These are phyloP conservation scores for Isochrysis galbana DNA, from an alignment of 78 protist species.

Conservation along the genomic window DNA sequence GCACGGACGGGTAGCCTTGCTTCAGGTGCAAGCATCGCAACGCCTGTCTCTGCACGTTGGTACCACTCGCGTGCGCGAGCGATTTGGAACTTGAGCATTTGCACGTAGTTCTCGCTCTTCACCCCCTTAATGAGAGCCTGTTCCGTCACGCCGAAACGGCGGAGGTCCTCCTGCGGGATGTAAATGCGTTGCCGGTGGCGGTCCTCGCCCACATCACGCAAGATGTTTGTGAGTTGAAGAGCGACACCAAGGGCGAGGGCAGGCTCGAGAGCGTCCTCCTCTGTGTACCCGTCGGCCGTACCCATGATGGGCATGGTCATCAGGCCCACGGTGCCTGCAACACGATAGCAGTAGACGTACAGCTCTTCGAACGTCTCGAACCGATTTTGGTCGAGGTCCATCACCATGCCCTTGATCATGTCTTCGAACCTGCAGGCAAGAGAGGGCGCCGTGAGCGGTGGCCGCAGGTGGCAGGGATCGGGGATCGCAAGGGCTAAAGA, in stretches of 20 bases:
- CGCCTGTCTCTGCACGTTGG: constrained; percentile 17
- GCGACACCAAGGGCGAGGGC: constrained; percentile 52
- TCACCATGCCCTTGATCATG: constrained; percentile 46
- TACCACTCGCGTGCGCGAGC: constrained; percentile 32
- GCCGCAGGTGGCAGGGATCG: too few relatives aligned
- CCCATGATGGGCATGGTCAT: constrained; percentile 52
- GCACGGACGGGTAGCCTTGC: constrained; percentile 32
- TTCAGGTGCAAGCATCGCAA: constrained; percentile 21
- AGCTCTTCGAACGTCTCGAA: constrained; percentile 37
- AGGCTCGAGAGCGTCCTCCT: constrained; percentile 10
- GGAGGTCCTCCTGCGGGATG: constrained; percentile 40
- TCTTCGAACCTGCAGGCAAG: too few relatives aligned
- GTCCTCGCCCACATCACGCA: constrained; percentile 51
- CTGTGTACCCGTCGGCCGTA: neutral
- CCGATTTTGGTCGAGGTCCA: constrained; percentile 29
- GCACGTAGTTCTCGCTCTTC: neutral
- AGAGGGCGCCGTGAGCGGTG: too few relatives aligned
- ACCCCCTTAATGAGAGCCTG: neutral
- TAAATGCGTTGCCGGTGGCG: constrained; percentile 23
- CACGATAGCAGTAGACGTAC: constrained; percentile 51
- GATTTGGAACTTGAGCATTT: constrained; percentile 39
- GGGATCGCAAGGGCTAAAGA: too few relatives aligned
- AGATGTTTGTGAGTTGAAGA: constrained; percentile 39
- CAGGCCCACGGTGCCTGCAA: constrained; percentile 46
- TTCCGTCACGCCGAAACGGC: constrained; percentile 8